Conservation (phyloP, 345 rosid species). For the Eucalyptus cloeziana region DNA sequence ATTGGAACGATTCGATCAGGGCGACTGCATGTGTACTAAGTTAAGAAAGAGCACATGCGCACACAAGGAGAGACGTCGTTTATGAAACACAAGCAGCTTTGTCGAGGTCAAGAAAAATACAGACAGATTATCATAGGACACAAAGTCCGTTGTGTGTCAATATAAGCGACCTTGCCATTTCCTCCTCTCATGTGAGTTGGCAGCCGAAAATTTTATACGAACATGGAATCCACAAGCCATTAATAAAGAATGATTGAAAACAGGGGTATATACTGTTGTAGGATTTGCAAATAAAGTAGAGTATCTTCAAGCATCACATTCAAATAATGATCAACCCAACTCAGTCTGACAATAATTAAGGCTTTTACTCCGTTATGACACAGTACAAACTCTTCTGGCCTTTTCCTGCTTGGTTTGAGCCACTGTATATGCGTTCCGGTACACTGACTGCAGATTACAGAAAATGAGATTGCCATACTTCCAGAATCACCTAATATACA, state of each 20-base stretch:
- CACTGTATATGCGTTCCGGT: not conserved
- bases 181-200: not conserved
- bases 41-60: not conserved
- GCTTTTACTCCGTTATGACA: not conserved
- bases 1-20: not conserved
- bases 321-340: not conserved
- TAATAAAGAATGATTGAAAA: not conserved
- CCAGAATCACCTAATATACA: not conserved
- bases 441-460: not conserved
- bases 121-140: not conserved
- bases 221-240: not conserved
- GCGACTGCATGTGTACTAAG: not conserved
- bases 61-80: accelerated
- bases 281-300: not conserved
- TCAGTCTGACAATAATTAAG: not conserved
- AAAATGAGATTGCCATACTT: not conserved
- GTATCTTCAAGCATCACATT: not conserved
- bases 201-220: not conserved
- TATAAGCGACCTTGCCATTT: not conserved
- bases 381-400: not conserved
- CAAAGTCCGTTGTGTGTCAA: not conserved
- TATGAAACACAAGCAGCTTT: not conserved
- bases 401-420: not conserved
- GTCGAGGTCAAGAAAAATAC: not conserved
- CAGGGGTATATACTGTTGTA: not conserved